These are phyloP conservation scores for Hyphopichia wangnamkhiaoensis DNA, from an alignment of 1,139 yeast genomes.

Conservation along the genomic window DNA sequence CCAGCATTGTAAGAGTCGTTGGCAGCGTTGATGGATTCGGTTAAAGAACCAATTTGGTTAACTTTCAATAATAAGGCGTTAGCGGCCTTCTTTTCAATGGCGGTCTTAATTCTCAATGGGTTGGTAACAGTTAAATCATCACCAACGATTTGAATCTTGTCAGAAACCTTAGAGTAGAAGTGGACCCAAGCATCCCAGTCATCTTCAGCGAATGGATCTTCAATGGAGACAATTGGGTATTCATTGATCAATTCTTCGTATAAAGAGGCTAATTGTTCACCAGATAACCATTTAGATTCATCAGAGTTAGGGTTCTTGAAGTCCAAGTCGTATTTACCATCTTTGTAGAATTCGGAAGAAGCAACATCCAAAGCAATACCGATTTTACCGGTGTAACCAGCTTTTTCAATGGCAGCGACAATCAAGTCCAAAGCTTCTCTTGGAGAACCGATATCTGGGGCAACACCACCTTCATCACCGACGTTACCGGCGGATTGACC, in stretches of 20 bases:
- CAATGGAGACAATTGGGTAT: conserved; percentile 96
- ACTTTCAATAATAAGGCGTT: conserved; percentile 92
- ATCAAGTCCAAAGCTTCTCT: conserved; percentile 95
- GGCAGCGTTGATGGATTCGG: conserved; percentile 93
- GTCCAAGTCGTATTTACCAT: conserved; percentile 94
- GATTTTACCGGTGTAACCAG: conserved; percentile 92
- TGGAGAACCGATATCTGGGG: conserved; percentile 91
- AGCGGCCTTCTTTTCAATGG: conserved; percentile 93
- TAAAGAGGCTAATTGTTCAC: conserved; percentile 79
- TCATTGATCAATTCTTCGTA: conserved; percentile 76
- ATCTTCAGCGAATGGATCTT: conserved; percentile 98
- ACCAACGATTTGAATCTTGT: conserved; percentile 83
- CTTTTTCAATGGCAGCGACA: conserved; percentile 78
- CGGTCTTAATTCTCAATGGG: conserved; percentile 89
- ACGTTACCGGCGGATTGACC: conserved; percentile 98
- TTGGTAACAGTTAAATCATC: conserved; percentile 98
- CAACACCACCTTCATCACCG: conserved; percentile 99
- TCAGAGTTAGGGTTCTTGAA: conserved; percentile 95
- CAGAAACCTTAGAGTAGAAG: conserved; percentile 70
- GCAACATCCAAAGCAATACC: conserved; percentile 94
- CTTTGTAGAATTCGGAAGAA: conserved; percentile 94
- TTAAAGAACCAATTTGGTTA: conserved; percentile 89
- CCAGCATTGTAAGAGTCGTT: conserved; percentile 85
- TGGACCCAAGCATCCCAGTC: conserved; percentile 98
- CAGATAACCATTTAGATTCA: conserved; percentile 83